Conservation (phyloP, 2,329 filamentous ascomycete genomes). For the Fusarium drepaniforme region DNA sequence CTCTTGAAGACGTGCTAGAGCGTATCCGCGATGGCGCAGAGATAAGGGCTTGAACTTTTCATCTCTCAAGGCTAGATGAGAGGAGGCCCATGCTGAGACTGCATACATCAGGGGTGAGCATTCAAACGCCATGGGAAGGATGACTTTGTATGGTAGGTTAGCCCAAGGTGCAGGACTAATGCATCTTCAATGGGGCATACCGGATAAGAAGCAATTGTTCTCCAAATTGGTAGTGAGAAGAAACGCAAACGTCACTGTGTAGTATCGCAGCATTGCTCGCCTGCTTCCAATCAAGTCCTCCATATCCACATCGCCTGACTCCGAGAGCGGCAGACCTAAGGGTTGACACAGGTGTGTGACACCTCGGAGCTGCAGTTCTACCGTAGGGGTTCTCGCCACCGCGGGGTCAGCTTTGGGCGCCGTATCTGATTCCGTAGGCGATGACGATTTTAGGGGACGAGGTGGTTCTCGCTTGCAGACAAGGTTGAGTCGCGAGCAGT, state of each 20-base stretch:
- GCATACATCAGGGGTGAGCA: constrained; percentile 31
- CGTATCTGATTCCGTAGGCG: background rate
- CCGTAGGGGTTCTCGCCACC: background rate
- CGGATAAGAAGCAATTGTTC: background rate
- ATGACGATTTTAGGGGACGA: background rate
- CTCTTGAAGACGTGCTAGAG: constrained; percentile 18
- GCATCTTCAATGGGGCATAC: background rate
- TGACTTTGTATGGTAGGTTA: constrained; percentile 10
- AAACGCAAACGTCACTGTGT: background rate
- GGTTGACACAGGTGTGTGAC: background rate
- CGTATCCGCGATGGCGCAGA: constrained; percentile 30
- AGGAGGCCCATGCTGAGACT: constrained; percentile 36
- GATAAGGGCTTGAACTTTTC: constrained; percentile 19
- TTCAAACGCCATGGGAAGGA: constrained; percentile 40
- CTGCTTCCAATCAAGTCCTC: background rate
- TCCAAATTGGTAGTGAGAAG: background rate
- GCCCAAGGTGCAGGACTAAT: background rate
- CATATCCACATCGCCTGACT: background rate
- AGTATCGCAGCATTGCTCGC: background rate
- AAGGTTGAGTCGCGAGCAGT: background rate
- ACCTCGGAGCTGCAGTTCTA: background rate
- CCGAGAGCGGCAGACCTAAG: background rate
- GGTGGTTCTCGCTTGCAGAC: background rate
- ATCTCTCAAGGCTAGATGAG: constrained; percentile 34
- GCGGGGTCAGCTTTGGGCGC: background rate